Evolutionary conservation across 2,329 filamentous ascomycete genomes (phyloP).

Genomic region (Pseudogymnoascus verrucosus): DNA sequence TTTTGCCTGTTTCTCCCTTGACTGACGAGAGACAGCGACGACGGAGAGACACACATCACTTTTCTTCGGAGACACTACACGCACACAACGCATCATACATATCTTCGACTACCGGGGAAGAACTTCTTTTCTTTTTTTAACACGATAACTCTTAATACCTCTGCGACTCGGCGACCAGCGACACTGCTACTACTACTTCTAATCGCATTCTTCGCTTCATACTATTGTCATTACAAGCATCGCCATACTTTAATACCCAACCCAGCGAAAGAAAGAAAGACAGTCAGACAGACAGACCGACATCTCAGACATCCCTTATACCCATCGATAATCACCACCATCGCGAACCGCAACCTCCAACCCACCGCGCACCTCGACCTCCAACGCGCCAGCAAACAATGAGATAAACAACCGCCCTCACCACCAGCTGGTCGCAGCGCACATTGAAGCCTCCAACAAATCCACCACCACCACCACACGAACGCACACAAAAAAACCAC

Average conservation of each 20-base stretch:
- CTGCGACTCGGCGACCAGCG: not conserved
- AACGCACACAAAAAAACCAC: not conserved
- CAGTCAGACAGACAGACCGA: not conserved
- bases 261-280: not conserved
- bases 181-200: not conserved
- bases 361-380: not conserved
- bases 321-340: not conserved
- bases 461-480: too few species aligned
- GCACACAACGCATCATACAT: not conserved
- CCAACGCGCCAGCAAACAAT: not conserved
- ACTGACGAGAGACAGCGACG: not conserved
- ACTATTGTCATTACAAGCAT: not conserved
- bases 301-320: not conserved
- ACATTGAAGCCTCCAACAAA: too few species aligned
- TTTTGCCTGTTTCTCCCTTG: not conserved
- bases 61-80: not conserved
- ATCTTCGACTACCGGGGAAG: not conserved
- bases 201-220: not conserved
- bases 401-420: not conserved
- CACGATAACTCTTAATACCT: not conserved
- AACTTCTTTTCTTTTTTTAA: not conserved
- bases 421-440: not conserved
- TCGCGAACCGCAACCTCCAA: not conserved
- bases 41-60: not conserved
- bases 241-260: not conserved